Base-by-base conservation (phyloP, 352 stramenopile genomes). In the Phytopythium litorale region DNA sequence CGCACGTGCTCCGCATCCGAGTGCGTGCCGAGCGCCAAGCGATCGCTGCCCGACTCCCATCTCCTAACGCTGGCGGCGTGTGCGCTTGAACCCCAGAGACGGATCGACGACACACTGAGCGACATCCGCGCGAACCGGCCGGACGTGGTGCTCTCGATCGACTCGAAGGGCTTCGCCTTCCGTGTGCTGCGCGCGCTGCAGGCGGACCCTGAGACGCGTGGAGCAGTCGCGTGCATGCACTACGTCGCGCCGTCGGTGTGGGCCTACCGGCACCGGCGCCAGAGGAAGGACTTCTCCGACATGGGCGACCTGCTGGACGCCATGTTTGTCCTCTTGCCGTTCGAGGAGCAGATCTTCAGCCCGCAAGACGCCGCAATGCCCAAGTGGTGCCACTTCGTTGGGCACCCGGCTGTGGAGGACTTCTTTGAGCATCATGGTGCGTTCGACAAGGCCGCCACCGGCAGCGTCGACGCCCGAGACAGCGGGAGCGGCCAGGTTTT, bases 111-210 rank as follows among this genome's bases (percentile, higher is more conserved):
- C 43, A 88, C 81, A 1, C 21, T 90, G 23, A 56, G 60, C 35
- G 81, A 89, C 57, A 89, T 92, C 57, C 46, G 71, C 1, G 54
- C 55, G 7, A 83, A 70, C 33, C 59, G 73, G 30, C 84, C 84
- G 13, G 74, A 90, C 35, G 56, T 89, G n/a, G 68, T 92, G 38
- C 71, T 92, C 23, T 87, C 84, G 11, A 88, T 92, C 59, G 84
- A 92, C 69, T 91, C 81, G 11, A 92, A 92, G 58, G 84, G 81
- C 43, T 91, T 92, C 63, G 77, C 68, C 11, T 90, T 91, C 60
- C 76, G 81, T 37, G 73, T 91, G 19, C 63, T 89, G 7, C 68
- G 76, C 25, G 66, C 65, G 28, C 58, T 92, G 11, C 65, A 77
- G n/a, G 56, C 30, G 0, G 65, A 76, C 21, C 57, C 56, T 3